A percentile compares a stretch with the other conserved stretches of the same genome.
Conservation (phyloP, 1,284 basidiomycete species). For the Porogramme epimiltina region DNA sequence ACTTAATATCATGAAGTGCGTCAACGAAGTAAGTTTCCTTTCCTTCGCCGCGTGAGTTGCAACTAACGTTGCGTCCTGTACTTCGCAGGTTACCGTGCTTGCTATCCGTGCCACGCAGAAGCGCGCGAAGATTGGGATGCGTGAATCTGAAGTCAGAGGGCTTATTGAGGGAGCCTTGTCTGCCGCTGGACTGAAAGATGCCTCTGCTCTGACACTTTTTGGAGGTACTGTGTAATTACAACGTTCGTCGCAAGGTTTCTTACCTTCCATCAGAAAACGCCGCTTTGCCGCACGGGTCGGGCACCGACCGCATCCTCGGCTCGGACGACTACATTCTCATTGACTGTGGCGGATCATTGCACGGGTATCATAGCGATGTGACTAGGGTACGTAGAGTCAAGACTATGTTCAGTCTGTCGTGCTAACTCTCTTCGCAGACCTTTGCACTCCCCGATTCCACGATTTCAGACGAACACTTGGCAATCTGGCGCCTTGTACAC, state of each 20-base stretch:
- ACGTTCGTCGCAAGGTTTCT: neutral
- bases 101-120: conserved; percentile 70
- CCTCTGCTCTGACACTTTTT: conserved; percentile 71
- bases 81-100: conserved; percentile 67
- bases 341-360: conserved; percentile 71
- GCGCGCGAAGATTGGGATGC: conserved; percentile 71
- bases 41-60: neutral
- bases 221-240: conserved; percentile 50
- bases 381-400: conserved; percentile 55
- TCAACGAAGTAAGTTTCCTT: conserved; percentile 63
- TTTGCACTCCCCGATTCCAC: conserved; percentile 62
- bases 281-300: conserved; percentile 81
- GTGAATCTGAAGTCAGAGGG: conserved; percentile 64
- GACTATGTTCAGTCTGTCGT: neutral
- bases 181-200: conserved; percentile 57
- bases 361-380: conserved; percentile 79
- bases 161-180: conserved; percentile 60
- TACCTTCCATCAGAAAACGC: conserved; percentile 65
- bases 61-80: neutral
- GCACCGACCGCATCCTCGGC: conserved; percentile 63
- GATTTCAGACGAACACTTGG: conserved; percentile 55
- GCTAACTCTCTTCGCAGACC: conserved; percentile 48
- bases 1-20: conserved; percentile 73
- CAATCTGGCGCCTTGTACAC: conserved; percentile 71
- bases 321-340: conserved; percentile 74